Evolutionary conservation across 495 filamentous ascomycete genomes (phyloP), one percentile per base, ranked within the genome.

Genomic region (Eremomyces bilateralis): DNA sequence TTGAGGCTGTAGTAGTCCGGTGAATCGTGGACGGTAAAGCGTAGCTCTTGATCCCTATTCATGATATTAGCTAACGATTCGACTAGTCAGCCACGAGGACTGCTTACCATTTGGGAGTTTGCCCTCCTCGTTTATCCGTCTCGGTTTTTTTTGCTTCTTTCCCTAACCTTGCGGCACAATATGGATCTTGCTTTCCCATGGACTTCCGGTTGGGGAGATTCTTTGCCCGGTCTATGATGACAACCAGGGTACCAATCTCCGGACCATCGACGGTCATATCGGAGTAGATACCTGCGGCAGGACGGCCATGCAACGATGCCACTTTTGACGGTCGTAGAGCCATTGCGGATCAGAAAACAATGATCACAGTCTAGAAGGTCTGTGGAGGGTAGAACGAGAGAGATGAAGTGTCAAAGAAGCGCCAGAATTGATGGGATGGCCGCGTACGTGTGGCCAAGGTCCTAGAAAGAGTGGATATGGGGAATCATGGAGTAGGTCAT

Each of bases 131-230:
- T 40, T 82, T 71, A 57, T 99, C 90, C 4, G 84, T 93, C 19
- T 78, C 78, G 1, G 88, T 99, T 58, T 93, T 93, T 64, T 91
- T 92, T 13, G 85, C 90, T 56, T 95, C 85, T 53, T 99, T 99
- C 6, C 85, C 88, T 20, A 99, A 56, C 29, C 88, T 65, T 22
- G 80, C 82, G 31, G 90, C 85, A 56, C 83, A 93, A 51, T 94
- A 99, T 4, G 90, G 84, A 52, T 94, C 82, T 58, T 99, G 88
- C 59, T 99, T 99, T 36, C 90, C 85, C 64, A 95, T 91, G 2
- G 81, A 81, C 61, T 85, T 85, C 40, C 81, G 61, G 53, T 95
- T 99, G 27, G 90, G 88, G 36, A 99, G 61, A 51, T 99, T 99
- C 66, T 90, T 95, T 4, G 47, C 54, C 22, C 53, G 40, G 40